A percentile compares a stretch with the other conserved stretches of the same genome.
These are phyloP conservation scores for Albugo candida DNA, from an alignment of 352 stramenopile genomes.

Conservation along the genomic window DNA sequence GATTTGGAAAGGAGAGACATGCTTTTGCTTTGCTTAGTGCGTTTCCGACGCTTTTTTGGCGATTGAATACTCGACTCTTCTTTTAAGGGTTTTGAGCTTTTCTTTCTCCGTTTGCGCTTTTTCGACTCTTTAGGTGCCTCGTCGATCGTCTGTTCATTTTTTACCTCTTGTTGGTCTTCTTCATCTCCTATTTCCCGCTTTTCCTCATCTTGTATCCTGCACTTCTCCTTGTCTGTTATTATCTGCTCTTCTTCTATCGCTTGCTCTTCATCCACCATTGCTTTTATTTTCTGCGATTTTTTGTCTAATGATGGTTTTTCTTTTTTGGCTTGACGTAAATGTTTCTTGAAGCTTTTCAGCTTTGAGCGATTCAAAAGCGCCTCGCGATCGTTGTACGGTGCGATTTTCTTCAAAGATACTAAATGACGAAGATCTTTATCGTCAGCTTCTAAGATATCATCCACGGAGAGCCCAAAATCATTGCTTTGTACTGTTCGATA, in stretches of 20 bases:
- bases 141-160: conserved; percentile 3
- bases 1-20: too few relatives aligned
- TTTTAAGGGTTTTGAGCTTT: neutral
- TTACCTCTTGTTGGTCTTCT: too few relatives aligned
- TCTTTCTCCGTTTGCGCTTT: conserved; percentile 7
- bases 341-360: conserved; percentile 44
- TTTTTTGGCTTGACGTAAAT: conserved; percentile 23
- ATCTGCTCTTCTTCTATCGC: neutral
- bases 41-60: too few relatives aligned
- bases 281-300: conserved; percentile 3
- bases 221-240: too few relatives aligned
- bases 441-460: conserved; percentile 95
- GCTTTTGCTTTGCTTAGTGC: too few relatives aligned
- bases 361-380: conserved; percentile 36
- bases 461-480: conserved; percentile 90
- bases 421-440: conserved; percentile 93
- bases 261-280: neutral
- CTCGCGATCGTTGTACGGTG: conserved; percentile 84
- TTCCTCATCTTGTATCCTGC: too few relatives aligned
- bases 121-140: neutral
- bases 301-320: conserved; percentile 9
- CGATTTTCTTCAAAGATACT: conserved; percentile 94
- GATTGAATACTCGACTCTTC: too few relatives aligned
- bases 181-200: too few relatives aligned
- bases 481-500: conserved; percentile 91